phyloP scores from a whole-genome alignment of 495 filamentous ascomycete species.

The Aspergillus sclerotiicarbonarius region DNA sequence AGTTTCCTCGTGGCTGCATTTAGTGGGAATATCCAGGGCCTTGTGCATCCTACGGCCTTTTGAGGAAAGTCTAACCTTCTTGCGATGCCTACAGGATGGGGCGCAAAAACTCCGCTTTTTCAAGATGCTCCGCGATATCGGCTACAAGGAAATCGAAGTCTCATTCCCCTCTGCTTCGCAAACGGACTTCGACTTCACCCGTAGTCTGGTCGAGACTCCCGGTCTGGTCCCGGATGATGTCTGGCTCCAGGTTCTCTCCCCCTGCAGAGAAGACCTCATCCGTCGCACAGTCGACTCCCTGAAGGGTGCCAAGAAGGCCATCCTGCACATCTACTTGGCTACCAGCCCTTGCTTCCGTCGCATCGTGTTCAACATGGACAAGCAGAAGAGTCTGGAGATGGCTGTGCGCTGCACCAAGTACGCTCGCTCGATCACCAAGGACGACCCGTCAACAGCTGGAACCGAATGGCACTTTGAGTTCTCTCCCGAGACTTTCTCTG shows the following conservation, averaged over 20 bases:
- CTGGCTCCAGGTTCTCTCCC: slow-evolving; percentile 91
- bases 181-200: slow-evolving; percentile 94
- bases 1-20: not conserved
- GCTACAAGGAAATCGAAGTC: slow-evolving; percentile 98
- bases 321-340: slow-evolving; percentile 94
- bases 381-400: slow-evolving; percentile 76
- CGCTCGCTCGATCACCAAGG: slow-evolving; percentile 90
- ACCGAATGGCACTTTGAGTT: slow-evolving; percentile 97
- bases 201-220: slow-evolving; percentile 81
- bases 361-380: slow-evolving; percentile 84
- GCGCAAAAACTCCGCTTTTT: slow-evolving; percentile 96
- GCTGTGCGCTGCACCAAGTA: slow-evolving; percentile 85
- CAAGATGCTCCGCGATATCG: slow-evolving; percentile 87
- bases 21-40: not conserved
- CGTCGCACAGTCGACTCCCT: slow-evolving; percentile 85
- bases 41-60: not conserved
- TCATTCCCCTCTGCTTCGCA: slow-evolving; percentile 93
- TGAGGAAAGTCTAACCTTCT: slow-evolving; percentile 3
- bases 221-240: slow-evolving; percentile 89
- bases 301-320: slow-evolving; percentile 89
- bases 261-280: slow-evolving; percentile 92
- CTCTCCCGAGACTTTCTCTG: slow-evolving; percentile 94
- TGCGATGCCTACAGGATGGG: slow-evolving; percentile 58
- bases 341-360: slow-evolving; percentile 90
- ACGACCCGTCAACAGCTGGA: slow-evolving; percentile 67